These are phyloP conservation scores for Trichoderma asperellum DNA, from an alignment of 2,329 filamentous ascomycete genomes.

Conservation along the genomic window DNA sequence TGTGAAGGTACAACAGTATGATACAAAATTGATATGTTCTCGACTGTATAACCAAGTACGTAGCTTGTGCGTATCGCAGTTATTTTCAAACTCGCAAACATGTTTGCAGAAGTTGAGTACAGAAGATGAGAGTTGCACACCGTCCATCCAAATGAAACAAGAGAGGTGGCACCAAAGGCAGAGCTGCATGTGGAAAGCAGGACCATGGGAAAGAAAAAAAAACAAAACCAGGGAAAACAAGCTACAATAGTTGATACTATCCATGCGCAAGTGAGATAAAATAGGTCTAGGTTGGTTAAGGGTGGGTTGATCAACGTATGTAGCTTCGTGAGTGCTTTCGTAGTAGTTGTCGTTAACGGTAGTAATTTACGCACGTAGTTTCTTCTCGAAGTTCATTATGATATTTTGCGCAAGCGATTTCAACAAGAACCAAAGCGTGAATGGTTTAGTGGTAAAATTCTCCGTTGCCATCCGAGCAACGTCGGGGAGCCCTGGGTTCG, in stretches of 20 bases:
- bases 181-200: not conserved
- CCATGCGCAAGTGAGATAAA: too few relatives aligned
- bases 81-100: not conserved
- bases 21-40: not conserved
- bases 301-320: too few relatives aligned
- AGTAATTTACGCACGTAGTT: too few relatives aligned
- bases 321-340: not conserved
- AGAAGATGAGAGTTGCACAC: not conserved
- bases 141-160: not conserved
- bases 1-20: not conserved
- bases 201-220: too few relatives aligned
- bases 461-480: constrained; percentile 41
- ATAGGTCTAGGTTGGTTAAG: too few relatives aligned
- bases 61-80: not conserved
- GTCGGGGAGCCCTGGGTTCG: constrained; percentile 43
- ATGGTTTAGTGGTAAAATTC: constrained; percentile 41
- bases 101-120: not conserved
- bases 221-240: too few relatives aligned
- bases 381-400: not conserved
- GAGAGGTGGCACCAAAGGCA: not conserved
- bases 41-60: not conserved
- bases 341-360: not conserved
- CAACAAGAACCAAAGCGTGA: constrained; percentile 27
- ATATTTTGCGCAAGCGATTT: fast-evolving
- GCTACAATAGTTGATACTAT: not conserved